Conservation (phyloP, 768 basidiomycete species). For the Boletus insuetus region DNA sequence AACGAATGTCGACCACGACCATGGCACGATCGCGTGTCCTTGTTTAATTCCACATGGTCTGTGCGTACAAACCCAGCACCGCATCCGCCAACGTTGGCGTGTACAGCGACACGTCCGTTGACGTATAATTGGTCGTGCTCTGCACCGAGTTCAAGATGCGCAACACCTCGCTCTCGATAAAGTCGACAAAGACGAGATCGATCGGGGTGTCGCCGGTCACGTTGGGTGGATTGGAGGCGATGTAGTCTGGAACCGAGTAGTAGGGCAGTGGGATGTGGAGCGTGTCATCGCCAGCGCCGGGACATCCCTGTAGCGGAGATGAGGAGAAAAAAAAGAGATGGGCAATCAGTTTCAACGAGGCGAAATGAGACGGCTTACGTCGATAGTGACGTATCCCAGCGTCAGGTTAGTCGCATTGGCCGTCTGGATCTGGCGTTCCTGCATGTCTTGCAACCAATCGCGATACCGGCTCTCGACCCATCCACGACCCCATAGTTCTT, state of each 20-base stretch:
- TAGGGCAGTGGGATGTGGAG: constrained; percentile 59
- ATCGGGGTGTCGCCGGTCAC: constrained; percentile 49
- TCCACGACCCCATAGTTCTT: constrained; percentile 39
- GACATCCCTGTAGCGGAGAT: not conserved
- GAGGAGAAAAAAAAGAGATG: too few relatives aligned
- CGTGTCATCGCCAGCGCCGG: constrained; percentile 66
- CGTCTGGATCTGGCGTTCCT: constrained; percentile 31
- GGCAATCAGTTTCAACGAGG: not conserved
- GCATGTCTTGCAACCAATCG: constrained; percentile 61
- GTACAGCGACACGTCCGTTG: constrained; percentile 53
- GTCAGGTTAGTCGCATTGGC: constrained; percentile 49
- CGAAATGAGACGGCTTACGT: constrained; percentile 39
- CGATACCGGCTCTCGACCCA: constrained; percentile 50
- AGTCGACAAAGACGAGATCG: constrained; percentile 77
- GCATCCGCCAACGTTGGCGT: constrained; percentile 41
- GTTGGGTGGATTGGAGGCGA: constrained; percentile 52
- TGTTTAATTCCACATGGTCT: constrained; percentile 25
- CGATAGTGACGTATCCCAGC: constrained; percentile 71
- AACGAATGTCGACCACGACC: too few relatives aligned
- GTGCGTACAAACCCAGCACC: constrained; percentile 41
- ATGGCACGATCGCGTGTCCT: not conserved
- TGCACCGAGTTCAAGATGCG: constrained; percentile 56
- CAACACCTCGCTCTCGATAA: constrained; percentile 55
- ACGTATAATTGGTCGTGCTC: constrained; percentile 46
- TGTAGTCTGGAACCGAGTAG: constrained; percentile 53